Percentiles rank a stretch among this genome's conserved stretches.
Conservation (phyloP, 768 basidiomycete genomes). For the Collybia sordida region DNA sequence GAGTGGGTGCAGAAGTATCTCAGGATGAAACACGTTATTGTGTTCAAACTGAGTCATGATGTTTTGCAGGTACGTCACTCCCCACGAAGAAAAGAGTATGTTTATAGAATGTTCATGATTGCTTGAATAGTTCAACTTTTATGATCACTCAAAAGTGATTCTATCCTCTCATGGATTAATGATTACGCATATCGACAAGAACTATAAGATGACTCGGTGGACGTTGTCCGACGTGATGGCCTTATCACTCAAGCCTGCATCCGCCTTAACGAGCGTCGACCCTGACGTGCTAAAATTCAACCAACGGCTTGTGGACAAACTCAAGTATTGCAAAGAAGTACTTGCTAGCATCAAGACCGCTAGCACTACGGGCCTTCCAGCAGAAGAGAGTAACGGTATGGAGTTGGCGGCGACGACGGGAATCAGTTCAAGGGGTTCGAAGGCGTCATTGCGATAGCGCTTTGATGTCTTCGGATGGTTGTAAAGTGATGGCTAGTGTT, state of each 20-base stretch:
- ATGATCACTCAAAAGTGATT: conserved; percentile 95
- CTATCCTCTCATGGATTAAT: conserved; percentile 77
- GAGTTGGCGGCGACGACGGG: conserved; percentile 1
- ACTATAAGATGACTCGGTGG: conserved; percentile 75
- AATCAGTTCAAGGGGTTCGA: conserved; percentile 14
- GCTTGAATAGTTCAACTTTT: conserved; percentile 86
- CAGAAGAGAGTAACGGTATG: conserved; percentile 18
- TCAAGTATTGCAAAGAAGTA: conserved; percentile 87
- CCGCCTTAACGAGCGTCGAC: conserved; percentile 33
- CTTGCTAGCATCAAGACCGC: conserved; percentile 68
- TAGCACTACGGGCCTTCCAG: conserved; percentile 37
- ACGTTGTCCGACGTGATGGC: conserved; percentile 72
- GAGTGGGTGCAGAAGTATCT: conserved; percentile 95
- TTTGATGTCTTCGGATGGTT: no score
- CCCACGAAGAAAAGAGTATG: not conserved
- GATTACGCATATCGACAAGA: conserved; percentile 90
- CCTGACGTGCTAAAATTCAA: conserved; percentile 60
- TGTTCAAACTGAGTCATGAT: conserved; percentile 95
- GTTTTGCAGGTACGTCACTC: conserved; percentile 76
- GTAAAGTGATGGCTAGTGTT: not conserved
- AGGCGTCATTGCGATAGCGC: conserved; percentile 14
- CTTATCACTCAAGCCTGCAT: conserved; percentile 34
- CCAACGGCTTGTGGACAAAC: conserved; percentile 69
- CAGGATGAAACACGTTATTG: conserved; percentile 94
- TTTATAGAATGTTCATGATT: no score